A percentile compares a stretch with the other conserved stretches of the same genome.
These are phyloP conservation scores for Rhizopus delemar DNA, from an alignment of 371 early-diverging fungal genomes.

Conservation along the genomic window DNA sequence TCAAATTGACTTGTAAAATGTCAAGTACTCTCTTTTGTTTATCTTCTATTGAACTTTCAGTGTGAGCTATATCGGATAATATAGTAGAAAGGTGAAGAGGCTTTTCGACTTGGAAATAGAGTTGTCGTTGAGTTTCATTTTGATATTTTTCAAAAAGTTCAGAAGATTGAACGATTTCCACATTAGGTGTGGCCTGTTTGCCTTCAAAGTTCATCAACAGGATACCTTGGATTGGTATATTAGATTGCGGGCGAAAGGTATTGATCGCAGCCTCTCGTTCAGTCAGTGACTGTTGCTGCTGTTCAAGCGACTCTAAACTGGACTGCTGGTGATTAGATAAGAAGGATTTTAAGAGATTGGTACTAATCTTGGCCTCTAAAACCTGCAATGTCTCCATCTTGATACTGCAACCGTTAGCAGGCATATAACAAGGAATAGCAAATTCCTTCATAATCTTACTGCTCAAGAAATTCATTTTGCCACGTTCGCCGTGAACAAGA, in stretches of 20 bases:
- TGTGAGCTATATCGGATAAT: slow-evolving; percentile 27
- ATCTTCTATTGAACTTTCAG: slow-evolving; percentile 14
- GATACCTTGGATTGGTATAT: slow-evolving; percentile 25
- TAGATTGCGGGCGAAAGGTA: slow-evolving; percentile 10
- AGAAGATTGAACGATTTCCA: slow-evolving; percentile 24
- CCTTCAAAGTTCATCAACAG: slow-evolving; percentile 22
- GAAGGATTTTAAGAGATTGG: slow-evolving; percentile 50
- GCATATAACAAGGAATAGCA: slow-evolving; percentile 83
- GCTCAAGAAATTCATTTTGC: slow-evolving; percentile 87
- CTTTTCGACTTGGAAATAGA: slow-evolving; percentile 30
- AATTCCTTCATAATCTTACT: slow-evolving; percentile 82
- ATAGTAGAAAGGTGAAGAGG: slow-evolving; percentile 11
- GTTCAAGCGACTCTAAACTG: no score
- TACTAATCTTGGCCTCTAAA: slow-evolving; percentile 60
- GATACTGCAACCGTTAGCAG: slow-evolving; percentile 84
- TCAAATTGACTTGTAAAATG: slow-evolving; percentile 21
- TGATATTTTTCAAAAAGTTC: slow-evolving; percentile 7
- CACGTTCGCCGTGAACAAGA: slow-evolving; percentile 98
- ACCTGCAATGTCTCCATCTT: slow-evolving; percentile 65
- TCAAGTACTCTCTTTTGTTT: slow-evolving; percentile 19
- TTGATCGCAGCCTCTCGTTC: background rate
- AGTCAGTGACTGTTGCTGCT: background rate
- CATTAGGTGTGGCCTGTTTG: slow-evolving; percentile 8
- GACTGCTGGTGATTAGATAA: slow-evolving; percentile 4
- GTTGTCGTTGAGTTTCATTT: slow-evolving; percentile 6